Percentiles rank a stretch among this genome's conserved stretches.
These are phyloP conservation scores for Fusarium scirpi DNA, from an alignment of 2,329 filamentous ascomycete genomes.

Conservation along the genomic window DNA sequence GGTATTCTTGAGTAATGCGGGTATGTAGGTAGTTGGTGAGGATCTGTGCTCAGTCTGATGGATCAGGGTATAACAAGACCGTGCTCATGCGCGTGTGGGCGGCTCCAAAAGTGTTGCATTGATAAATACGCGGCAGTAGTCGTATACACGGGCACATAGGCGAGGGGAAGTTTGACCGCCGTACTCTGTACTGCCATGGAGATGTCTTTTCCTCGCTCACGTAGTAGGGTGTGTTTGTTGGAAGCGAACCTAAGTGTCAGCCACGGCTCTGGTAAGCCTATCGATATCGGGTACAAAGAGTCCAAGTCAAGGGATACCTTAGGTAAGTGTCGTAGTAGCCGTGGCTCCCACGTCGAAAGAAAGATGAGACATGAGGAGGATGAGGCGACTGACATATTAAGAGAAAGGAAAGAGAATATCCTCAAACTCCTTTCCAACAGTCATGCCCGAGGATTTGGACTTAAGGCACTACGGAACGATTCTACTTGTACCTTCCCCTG, in stretches of 20 bases:
- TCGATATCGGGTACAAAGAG: not conserved
- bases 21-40: not conserved
- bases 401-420: not conserved
- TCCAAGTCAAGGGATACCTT: not conserved
- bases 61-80: conserved; percentile 12
- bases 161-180: conserved; percentile 13
- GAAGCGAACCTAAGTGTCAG: conserved; percentile 15
- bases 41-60: conserved; percentile 9
- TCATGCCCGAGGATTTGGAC: not conserved
- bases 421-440: not conserved
- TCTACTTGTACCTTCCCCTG: not conserved
- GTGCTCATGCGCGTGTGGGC: conserved; percentile 7
- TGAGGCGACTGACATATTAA: not conserved
- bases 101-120: conserved; percentile 1
- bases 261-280: conserved; percentile 12
- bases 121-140: not conserved
- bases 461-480: not conserved
- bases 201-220: conserved; percentile 4
- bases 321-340: conserved; percentile 16
- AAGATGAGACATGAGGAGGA: conserved; percentile 1
- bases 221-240: conserved; percentile 16
- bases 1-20: conserved; percentile 1
- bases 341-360: not conserved
- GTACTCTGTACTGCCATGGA: not conserved
- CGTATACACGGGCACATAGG: not conserved